Base-by-base conservation (phyloP, 148 eudicot genomes). In the Polygonum aviculare region DNA sequence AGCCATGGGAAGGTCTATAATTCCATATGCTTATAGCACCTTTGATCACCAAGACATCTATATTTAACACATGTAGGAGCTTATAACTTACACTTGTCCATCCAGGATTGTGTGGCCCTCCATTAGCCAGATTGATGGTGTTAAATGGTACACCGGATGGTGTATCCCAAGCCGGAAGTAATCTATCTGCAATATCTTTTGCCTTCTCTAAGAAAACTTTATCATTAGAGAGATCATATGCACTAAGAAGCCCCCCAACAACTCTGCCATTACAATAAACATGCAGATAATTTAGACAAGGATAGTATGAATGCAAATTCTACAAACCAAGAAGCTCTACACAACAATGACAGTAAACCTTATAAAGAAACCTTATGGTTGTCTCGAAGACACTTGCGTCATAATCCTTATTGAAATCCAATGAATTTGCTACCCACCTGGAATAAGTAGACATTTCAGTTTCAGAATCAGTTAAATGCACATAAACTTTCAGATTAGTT, bases 371-470 rank as follows among this genome's bases (percentile, higher is more conserved):
- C 99, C 99, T 96, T 93, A 94, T 94, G 87, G 97, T 94, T 85
- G 98, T 94, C 90, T 94, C 98, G 75, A 94, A 94, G 77, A 94
- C 98, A 79, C 98, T 94, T 54, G 97, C 98, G 70, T 91, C 98
- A 81, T 94, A 94, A 74, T 90, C 88, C 89, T 94, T 94, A 89
- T 91, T 94, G 81, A 94, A 94, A 80, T 94, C 89, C 94, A 94
- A 77, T 22, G 97, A 85, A 82, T 74, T 83, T 72, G 91, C 97
- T 55, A 94, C 91, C 98, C 98, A 94, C 81, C 98, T 94, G 94
- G 78, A 83, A 85, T 3, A 72, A 19, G 52, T 45, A 80, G 78
- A 36, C 70, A 74, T 75, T 71, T 63, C 72, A 74, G 77, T 33
- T 78, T 79, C 72, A 73, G 62, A 52, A 69, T 75, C 22, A 67